A percentile compares a stretch with the other conserved stretches of the same genome.
Conservation (phyloP, 2,329 filamentous ascomycete genomes). For the Leptographium procerum region DNA sequence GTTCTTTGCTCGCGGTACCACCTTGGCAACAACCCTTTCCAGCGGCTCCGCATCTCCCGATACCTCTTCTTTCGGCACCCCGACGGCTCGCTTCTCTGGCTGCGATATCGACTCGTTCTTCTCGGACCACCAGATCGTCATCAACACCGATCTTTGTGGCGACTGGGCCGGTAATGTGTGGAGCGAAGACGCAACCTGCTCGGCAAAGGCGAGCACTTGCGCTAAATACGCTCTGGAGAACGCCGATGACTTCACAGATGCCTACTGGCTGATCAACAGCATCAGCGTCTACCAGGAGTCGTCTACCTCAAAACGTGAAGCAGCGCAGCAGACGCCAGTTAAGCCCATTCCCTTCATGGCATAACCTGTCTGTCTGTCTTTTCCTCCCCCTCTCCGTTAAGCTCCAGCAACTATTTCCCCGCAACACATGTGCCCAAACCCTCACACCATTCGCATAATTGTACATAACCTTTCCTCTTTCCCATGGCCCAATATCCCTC, state of each 20-base stretch:
- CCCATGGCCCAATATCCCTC: neutral
- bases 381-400: too few species aligned
- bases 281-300: slow-evolving; percentile 48
- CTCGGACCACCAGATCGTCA: slow-evolving; percentile 60
- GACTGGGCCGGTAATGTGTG: slow-evolving; percentile 72
- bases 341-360: slow-evolving; percentile 4
- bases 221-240: slow-evolving; percentile 60
- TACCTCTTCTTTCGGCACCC: slow-evolving; percentile 56
- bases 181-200: slow-evolving; percentile 44
- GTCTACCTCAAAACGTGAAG: neutral
- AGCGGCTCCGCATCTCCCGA: slow-evolving; percentile 56
- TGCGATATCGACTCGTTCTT: slow-evolving; percentile 68
- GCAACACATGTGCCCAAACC: neutral
- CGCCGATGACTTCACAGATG: slow-evolving; percentile 56
- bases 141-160: slow-evolving; percentile 80
- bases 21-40: slow-evolving; percentile 14
- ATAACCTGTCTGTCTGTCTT: neutral
- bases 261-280: slow-evolving; percentile 68
- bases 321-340: neutral
- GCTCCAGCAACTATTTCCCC: neutral
- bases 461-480: neutral
- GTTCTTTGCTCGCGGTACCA: slow-evolving; percentile 58
- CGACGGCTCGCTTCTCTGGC: slow-evolving; percentile 54
- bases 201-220: slow-evolving; percentile 52
- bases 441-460: neutral